Conservation (phyloP, 371 early-diverging fungal genomes). For the Saksenaea vasiformis region DNA sequence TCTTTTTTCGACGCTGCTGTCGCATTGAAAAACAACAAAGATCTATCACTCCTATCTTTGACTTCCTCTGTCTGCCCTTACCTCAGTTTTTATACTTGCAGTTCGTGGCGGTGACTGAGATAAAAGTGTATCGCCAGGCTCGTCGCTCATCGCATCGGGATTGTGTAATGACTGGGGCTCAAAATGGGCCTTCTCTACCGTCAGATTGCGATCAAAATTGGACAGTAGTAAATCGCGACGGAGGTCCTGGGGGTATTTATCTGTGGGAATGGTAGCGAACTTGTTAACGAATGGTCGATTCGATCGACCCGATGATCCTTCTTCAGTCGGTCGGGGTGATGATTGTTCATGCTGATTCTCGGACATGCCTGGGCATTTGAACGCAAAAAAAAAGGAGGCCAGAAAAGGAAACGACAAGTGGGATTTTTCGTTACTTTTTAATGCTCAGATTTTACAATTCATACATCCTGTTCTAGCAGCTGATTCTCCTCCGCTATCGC, state of each 20-base stretch:
- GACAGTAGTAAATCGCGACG: constrained; percentile 21
- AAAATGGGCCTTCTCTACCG: constrained; percentile 33
- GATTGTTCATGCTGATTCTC: constrained; percentile 3
- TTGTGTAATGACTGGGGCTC: constrained; percentile 13
- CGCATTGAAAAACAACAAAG: background rate
- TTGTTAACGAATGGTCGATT: constrained; percentile 17
- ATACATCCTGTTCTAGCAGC: background rate
- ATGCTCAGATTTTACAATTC: constrained; percentile 4
- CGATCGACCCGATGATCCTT: constrained; percentile 8
- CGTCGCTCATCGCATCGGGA: background rate
- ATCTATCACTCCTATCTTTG: background rate
- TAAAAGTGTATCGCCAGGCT: background rate
- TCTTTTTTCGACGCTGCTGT: background rate
- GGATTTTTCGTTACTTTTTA: background rate
- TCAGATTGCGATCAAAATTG: constrained; percentile 33
- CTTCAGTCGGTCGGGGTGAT: background rate
- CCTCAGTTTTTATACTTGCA: background rate
- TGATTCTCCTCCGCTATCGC: background rate
- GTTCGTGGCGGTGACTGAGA: background rate
- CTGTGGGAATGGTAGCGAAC: constrained; percentile 30
- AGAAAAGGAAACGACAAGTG: background rate
- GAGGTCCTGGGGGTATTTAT: constrained; percentile 21
- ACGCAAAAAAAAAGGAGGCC: constrained; percentile 3
- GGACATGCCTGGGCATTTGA: constrained; percentile 6
- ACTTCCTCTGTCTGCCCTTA: background rate